These are phyloP conservation scores for Claviceps maximensis DNA, from an alignment of 2,329 filamentous ascomycete species.

Conservation along the genomic window DNA sequence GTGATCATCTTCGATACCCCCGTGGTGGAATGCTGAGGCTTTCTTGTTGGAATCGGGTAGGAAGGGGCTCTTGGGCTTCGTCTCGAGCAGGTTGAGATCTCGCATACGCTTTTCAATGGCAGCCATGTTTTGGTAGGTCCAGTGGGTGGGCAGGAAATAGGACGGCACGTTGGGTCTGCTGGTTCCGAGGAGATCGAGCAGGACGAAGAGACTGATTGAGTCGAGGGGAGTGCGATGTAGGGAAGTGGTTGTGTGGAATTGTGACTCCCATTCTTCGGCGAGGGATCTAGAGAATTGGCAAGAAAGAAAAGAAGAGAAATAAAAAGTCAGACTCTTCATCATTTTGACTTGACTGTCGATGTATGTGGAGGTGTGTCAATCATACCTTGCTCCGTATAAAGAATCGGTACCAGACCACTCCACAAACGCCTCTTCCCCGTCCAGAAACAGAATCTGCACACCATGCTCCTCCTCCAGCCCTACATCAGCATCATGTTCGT, in stretches of 20 bases:
- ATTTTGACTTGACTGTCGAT: too few species aligned
- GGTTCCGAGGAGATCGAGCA: conserved; percentile 78
- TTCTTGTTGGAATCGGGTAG: conserved; percentile 49
- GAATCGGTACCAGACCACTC: conserved; percentile 72
- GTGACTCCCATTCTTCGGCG: conserved; percentile 67
- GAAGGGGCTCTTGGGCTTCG: conserved; percentile 39
- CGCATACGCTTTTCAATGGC: conserved; percentile 62
- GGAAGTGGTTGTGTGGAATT: conserved; percentile 56
- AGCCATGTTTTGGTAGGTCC: conserved; percentile 75
- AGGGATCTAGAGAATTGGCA: conserved; percentile 37
- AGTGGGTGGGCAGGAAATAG: conserved; percentile 83
- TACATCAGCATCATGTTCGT: conserved; percentile 46
- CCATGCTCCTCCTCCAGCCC: conserved; percentile 64
- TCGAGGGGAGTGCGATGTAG: conserved; percentile 61
- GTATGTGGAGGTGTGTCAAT: too few species aligned
- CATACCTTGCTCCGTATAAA: conserved; percentile 76
- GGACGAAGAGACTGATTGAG: conserved; percentile 75
- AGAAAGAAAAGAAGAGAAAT: not conserved
- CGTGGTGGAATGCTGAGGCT: conserved; percentile 30
- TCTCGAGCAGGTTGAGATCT: conserved; percentile 50
- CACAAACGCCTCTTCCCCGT: conserved; percentile 87
- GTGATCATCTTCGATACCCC: conserved; percentile 71
- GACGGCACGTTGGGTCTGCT: conserved; percentile 60
- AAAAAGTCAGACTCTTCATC: not conserved
- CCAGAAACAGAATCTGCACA: conserved; percentile 77